These are phyloP conservation scores for Fusarium luffae DNA, from an alignment of 2,329 filamentous ascomycete species.

Conservation along the genomic window DNA sequence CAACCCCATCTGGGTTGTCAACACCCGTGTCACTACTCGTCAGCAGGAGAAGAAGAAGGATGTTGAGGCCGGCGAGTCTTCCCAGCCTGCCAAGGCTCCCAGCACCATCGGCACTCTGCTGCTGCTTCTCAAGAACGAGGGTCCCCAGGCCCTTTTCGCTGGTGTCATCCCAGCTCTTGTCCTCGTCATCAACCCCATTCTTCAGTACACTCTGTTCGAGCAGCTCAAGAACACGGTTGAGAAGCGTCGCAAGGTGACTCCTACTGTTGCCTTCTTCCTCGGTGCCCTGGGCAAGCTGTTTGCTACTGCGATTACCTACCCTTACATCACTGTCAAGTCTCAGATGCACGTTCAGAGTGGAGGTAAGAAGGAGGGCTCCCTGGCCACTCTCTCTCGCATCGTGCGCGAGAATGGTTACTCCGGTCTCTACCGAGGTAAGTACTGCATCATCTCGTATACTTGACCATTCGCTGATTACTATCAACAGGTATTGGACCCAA, in stretches of 20 bases:
- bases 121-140: conserved; percentile 84
- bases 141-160: conserved; percentile 84
- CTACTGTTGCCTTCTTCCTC: conserved; percentile 87
- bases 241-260: conserved; percentile 77
- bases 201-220: conserved; percentile 99
- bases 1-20: conserved; percentile 99
- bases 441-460: background rate
- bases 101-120: conserved; percentile 85
- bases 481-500: conserved; percentile 88
- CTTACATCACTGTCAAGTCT: conserved; percentile 99
- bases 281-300: conserved; percentile 95
- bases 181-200: conserved; percentile 95
- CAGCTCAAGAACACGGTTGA: conserved; percentile 94
- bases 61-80: conserved; percentile 53
- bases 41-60: conserved; percentile 66
- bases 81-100: conserved; percentile 62
- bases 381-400: conserved; percentile 80
- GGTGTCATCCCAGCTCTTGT: conserved; percentile 93
- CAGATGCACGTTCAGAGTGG: conserved; percentile 91
- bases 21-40: conserved; percentile 96
- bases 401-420: conserved; percentile 89
- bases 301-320: conserved; percentile 93
- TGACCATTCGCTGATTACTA: conserved; percentile 21
- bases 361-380: conserved; percentile 83
- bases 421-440: conserved; percentile 90